Base-by-base conservation (phyloP, 768 basidiomycete species). In the Pholiota microspora region DNA sequence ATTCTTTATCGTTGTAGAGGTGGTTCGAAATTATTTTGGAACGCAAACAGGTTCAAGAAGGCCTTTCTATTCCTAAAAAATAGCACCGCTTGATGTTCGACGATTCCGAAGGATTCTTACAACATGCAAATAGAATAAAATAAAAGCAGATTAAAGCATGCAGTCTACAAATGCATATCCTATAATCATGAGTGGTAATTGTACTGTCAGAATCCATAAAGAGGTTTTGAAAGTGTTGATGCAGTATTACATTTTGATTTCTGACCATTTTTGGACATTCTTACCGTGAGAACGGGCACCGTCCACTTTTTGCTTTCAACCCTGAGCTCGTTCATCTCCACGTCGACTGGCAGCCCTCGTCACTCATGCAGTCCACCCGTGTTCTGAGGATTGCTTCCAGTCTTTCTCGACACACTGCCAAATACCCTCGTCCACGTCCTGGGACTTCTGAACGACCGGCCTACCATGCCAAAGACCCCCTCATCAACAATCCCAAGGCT, bases 401-500 rank as follows among this genome's bases (percentile, higher is more conserved):
- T 24, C 18, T 57, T 29, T 38, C 34, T 18, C 59, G 63, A 24
- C 80, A 80, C 58, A 77, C 79, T 9, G 74, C 82, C 5, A 73
- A 74, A 60, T 72, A 72, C 57, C 77, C 73, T 21, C 72, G 79
- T 40, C 79, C 79, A 54, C 75, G 76, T 46, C 79, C 79, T 24
- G 79, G 80, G 10, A 77, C 78, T 0, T 64, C 80, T 25, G 80
- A 81, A 58, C 64, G 78, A 6, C 82, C 86, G 2, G 80, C 86
- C 6, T 78, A 79, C 36, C 82, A 79, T 46, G 73, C 79, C 24
- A 74, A 78, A 15, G 86, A 88, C 59, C 86, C 86, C 1, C 70
- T 88, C 49, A 54, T 68, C 51, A 77, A 78, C 67, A 80, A 76
- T 54, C 74, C 81, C 34, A 73, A 78, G 34, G 82, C 81, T 32